phyloP scores from a whole-genome alignment of 257 asterid species.

The Solanum rostratum region DNA sequence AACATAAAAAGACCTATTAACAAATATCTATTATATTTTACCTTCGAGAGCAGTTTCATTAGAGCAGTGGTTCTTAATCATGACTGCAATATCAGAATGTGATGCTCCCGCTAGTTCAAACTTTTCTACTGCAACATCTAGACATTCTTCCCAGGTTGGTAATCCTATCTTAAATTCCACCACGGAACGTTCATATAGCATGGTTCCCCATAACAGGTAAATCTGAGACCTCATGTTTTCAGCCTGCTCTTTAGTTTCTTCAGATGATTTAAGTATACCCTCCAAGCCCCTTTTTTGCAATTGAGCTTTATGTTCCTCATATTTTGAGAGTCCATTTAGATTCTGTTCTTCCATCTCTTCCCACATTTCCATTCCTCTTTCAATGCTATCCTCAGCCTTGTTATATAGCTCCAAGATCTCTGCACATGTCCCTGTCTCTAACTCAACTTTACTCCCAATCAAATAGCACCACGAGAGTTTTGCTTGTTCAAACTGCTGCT shows the following conservation, averaged over 20 bases:
- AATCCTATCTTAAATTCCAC: slow-evolving; percentile 77
- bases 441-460: slow-evolving; percentile 39
- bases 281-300: slow-evolving; percentile 54
- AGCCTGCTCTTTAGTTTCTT: slow-evolving; percentile 60
- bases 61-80: slow-evolving; percentile 95
- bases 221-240: slow-evolving; percentile 69
- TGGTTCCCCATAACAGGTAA: slow-evolving; percentile 78
- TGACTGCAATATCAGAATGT: slow-evolving; percentile 71
- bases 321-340: slow-evolving; percentile 70
- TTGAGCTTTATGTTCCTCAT: slow-evolving; percentile 49
- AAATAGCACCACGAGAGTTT: slow-evolving; percentile 75
- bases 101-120: slow-evolving; percentile 88
- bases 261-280: slow-evolving; percentile 39
- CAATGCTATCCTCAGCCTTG: slow-evolving; percentile 91
- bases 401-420: slow-evolving; percentile 74
- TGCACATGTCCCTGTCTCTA: slow-evolving; percentile 43
- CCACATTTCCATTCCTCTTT: slow-evolving; percentile 84
- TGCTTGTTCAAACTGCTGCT: slow-evolving; percentile 84
- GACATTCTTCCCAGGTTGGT: slow-evolving; percentile 90
- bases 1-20: neutral
- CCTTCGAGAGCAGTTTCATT: slow-evolving; percentile 92
- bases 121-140: slow-evolving; percentile 87
- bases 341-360: slow-evolving; percentile 89
- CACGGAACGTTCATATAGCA: slow-evolving; percentile 89
- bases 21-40: slow-evolving; percentile 5